Conservation (phyloP, 345 rosid genomes). For the Salix exigua region DNA sequence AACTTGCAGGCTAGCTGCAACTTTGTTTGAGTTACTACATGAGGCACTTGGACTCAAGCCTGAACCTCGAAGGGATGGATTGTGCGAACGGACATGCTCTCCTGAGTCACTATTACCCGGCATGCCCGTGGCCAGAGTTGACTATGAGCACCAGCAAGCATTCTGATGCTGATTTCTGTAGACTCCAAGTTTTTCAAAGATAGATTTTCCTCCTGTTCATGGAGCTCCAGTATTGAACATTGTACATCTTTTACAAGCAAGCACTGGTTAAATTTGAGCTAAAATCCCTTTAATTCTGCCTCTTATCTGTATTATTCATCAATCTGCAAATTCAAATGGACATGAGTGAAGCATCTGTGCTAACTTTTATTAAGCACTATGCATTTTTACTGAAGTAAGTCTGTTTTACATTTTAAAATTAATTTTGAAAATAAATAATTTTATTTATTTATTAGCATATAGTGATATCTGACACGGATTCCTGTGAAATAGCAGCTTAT, state of each 20-base stretch:
- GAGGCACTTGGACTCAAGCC: conserved; percentile 19
- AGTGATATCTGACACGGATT: not conserved
- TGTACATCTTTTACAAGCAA: no score
- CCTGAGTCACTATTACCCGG: conserved; percentile 18
- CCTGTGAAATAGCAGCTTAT: conserved; percentile 12
- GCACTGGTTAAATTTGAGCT: no score
- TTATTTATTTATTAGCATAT: not conserved
- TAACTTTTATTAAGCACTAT: not conserved
- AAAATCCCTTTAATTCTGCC: no score
- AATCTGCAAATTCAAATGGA: no score
- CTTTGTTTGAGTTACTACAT: conserved; percentile 12
- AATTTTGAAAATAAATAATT: not conserved
- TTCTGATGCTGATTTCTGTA: conserved; percentile 14
- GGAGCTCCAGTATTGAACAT: conserved; percentile 8
- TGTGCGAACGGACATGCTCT: conserved; percentile 10
- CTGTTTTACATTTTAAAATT: no score
- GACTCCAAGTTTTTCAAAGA: conserved; percentile 24
- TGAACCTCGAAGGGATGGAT: conserved; percentile 9
- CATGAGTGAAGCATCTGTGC: not conserved
- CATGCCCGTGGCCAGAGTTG: conserved; percentile 22
- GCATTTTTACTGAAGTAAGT: not conserved
- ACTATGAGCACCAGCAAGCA: conserved; percentile 8
- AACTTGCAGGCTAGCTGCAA: not conserved
- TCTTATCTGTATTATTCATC: no score
- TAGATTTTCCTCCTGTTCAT: conserved; percentile 11